Evolutionary conservation across 257 asterid genomes (phyloP).

Genomic region (Prunella vulgaris): DNA sequence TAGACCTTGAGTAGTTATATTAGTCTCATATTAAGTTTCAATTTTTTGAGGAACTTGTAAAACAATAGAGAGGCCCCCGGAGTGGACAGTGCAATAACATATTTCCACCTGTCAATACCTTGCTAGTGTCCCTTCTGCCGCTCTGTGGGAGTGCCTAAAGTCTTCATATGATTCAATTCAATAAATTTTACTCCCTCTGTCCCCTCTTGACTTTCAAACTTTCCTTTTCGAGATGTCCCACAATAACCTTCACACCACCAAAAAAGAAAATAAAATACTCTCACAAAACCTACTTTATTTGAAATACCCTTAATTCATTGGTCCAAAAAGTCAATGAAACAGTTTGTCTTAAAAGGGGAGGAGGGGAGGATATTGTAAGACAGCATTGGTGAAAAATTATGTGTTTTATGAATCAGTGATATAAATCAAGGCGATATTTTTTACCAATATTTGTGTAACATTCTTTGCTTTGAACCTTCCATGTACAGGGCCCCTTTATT

Average conservation of each 20-base stretch:
- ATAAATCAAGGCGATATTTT: background rate
- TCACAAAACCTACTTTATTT: too few relatives aligned
- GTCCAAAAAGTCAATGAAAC: too few relatives aligned
- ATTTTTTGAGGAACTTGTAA: background rate
- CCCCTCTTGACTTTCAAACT: too few relatives aligned
- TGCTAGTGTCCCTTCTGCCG: background rate
- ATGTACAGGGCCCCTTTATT: slow-evolving; percentile 67
- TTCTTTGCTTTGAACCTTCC: background rate
- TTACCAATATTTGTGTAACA: background rate
- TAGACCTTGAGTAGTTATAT: background rate
- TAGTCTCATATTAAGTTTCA: background rate
- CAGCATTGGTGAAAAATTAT: background rate
- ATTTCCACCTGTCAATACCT: background rate
- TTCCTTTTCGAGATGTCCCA: too few relatives aligned
- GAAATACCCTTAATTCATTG: too few relatives aligned
- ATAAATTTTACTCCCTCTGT: too few relatives aligned
- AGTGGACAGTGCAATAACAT: background rate
- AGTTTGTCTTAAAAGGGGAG: too few relatives aligned
- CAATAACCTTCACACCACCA: too few relatives aligned
- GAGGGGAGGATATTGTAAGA: too few relatives aligned
- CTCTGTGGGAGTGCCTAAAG: background rate
- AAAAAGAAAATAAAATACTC: too few relatives aligned
- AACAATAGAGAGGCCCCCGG: background rate
- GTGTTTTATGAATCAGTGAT: background rate
- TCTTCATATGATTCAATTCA: background rate